Percentiles rank a stretch among this genome's conserved stretches.
Conservation (phyloP, 202 grass and related monocot species). For the Dendrocalamus latiflorus region DNA sequence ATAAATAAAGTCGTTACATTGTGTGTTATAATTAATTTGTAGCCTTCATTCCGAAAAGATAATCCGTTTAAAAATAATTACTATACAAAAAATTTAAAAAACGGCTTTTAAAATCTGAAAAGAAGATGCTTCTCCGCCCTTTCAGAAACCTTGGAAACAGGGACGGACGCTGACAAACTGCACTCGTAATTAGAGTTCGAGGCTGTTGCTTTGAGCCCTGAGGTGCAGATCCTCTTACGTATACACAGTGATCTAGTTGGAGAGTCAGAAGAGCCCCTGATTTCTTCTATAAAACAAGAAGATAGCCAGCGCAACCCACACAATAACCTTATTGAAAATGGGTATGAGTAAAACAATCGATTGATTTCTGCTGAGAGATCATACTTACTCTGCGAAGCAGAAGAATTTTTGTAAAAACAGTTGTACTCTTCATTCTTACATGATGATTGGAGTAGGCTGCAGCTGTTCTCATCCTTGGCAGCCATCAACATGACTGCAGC, state of each 20-base stretch:
- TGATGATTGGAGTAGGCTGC: not conserved
- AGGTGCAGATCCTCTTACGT: not conserved
- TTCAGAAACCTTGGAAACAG: no score
- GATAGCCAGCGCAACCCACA: not conserved
- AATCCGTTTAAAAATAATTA: no score
- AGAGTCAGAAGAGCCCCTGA: not conserved
- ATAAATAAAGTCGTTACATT: no score
- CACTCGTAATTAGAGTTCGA: not conserved
- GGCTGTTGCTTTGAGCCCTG: slow-evolving; percentile 3
- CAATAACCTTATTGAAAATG: not conserved
- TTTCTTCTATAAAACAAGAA: slow-evolving; percentile 17
- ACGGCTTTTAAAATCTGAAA: no score
- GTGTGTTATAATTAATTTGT: no score
- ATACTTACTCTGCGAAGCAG: slow-evolving; percentile 8
- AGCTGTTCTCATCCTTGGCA: not conserved
- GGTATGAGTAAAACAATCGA: not conserved
- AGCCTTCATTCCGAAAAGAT: no score
- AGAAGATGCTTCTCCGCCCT: no score
- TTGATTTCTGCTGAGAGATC: not conserved
- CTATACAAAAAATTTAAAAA: no score
- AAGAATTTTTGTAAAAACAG: not conserved
- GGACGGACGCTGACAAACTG: no score
- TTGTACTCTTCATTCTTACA: not conserved
- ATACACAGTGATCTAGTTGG: not conserved
- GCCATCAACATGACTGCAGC: no score